Conservation (phyloP, 148 eudicot genomes). For the Amaranthus cruentus region DNA sequence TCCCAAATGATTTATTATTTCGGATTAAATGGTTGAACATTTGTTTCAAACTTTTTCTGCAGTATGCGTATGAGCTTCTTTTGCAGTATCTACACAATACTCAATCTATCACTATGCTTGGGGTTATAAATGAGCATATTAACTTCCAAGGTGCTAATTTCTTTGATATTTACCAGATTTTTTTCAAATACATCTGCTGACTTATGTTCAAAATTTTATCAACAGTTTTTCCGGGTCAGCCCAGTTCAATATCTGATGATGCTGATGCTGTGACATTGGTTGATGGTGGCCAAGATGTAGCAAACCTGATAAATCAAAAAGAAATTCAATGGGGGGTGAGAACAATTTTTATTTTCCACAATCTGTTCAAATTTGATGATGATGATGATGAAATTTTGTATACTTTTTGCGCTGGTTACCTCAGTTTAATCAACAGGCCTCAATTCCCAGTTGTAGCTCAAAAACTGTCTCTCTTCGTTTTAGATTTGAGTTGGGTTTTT, state of each 20-base stretch:
- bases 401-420: background rate
- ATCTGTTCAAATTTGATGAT: background rate
- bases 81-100: constrained; percentile 84
- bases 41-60: constrained; percentile 19
- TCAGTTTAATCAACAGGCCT: background rate
- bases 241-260: constrained; percentile 76
- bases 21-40: constrained; percentile 12
- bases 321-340: constrained; percentile 99
- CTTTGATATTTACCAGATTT: constrained; percentile 3
- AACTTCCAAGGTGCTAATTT: constrained; percentile 64
- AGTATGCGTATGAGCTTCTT: constrained; percentile 90
- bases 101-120: constrained; percentile 80
- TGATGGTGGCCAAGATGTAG: constrained; percentile 90
- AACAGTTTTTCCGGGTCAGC: constrained; percentile 88
- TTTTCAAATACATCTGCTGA: background rate
- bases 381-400: background rate
- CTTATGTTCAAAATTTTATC: constrained; percentile 11
- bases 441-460: background rate
- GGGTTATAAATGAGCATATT: constrained; percentile 90
- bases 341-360: constrained; percentile 13
- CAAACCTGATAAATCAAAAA: constrained; percentile 83
- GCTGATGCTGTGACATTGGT: constrained; percentile 80
- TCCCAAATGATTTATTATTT: background rate
- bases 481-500: background rate
- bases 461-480: background rate